A percentile compares a stretch with the other conserved stretches of the same genome.
Evolutionary conservation across 176 grass and related monocot species (phyloP).

Genomic region (Rhipidocladum racemiflorum): DNA sequence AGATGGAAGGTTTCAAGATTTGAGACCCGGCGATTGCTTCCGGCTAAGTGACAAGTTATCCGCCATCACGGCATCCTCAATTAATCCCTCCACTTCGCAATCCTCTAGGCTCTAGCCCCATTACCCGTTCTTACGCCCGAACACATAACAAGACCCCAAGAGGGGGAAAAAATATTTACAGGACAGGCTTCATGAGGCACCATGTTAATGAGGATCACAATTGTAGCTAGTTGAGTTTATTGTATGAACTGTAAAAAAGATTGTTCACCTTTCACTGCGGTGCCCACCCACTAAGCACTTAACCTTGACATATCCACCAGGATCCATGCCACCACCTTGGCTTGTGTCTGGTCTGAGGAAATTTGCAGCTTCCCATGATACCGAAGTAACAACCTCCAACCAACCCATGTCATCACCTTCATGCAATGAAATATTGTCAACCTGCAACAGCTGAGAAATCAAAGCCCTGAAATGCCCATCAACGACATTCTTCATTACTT

Average conservation of each 20-base stretch:
- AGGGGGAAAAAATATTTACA: neutral
- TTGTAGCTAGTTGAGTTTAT: constrained; percentile 19
- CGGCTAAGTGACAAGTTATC: too few species aligned
- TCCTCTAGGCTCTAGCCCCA: too few species aligned
- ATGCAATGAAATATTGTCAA: constrained; percentile 62
- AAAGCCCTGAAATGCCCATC: constrained; percentile 90
- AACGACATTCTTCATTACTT: constrained; percentile 71
- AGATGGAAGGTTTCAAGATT: too few species aligned
- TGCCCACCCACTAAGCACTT: constrained; percentile 86
- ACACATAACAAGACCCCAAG: too few species aligned
- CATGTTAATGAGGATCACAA: neutral
- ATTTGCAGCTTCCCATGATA: constrained; percentile 87
- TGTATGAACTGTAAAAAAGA: constrained; percentile 24
- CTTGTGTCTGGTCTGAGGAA: constrained; percentile 88
- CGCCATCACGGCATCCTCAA: too few species aligned
- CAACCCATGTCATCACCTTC: constrained; percentile 67
- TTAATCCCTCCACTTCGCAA: too few species aligned
- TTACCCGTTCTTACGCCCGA: too few species aligned
- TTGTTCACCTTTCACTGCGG: constrained; percentile 71
- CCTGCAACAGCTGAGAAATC: constrained; percentile 79
- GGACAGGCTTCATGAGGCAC: constrained; percentile 3
- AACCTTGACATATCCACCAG: constrained; percentile 88
- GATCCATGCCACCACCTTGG: constrained; percentile 79
- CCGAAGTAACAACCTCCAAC: constrained; percentile 84
- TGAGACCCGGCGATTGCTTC: too few species aligned